Evolutionary conservation across 768 basidiomycete species (phyloP).

Genomic region (Leccinum pellstonianum): DNA sequence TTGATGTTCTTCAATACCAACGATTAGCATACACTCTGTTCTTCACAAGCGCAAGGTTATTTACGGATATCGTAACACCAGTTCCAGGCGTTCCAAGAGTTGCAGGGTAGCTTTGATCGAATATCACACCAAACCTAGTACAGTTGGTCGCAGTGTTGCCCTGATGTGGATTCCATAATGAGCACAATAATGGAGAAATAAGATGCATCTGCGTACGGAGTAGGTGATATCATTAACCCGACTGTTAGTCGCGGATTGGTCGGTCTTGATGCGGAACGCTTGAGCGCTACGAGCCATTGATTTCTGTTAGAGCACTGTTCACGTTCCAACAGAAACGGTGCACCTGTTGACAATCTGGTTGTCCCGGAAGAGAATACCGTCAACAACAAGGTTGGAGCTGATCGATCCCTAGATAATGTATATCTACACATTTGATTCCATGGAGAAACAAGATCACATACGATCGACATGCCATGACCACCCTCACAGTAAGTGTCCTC

Average conservation of each 20-base stretch:
- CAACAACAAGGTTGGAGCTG: conserved; percentile 43
- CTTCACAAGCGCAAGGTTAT: conserved; percentile 15
- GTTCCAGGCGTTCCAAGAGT: conserved; percentile 53
- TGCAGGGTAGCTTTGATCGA: conserved; percentile 62
- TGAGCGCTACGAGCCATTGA: conserved; percentile 38
- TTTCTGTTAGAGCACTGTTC: neutral
- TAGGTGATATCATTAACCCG: conserved; percentile 51
- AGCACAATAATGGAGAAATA: neutral
- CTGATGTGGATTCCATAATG: conserved; percentile 23
- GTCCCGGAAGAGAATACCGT: conserved; percentile 44
- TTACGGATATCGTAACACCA: conserved; percentile 57
- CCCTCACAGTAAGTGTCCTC: conserved; percentile 50
- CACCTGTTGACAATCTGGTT: conserved; percentile 61
- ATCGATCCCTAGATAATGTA: conserved; percentile 50
- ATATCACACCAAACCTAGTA: conserved; percentile 52
- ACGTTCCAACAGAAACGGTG: neutral
- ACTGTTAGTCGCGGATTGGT: conserved; percentile 43
- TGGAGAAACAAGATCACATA: conserved; percentile 5
- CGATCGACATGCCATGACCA: conserved; percentile 66
- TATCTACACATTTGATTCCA: neutral
- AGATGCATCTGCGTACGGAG: conserved; percentile 32
- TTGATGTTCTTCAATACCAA: conserved; percentile 41
- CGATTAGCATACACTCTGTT: neutral
- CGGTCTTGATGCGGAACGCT: conserved; percentile 63
- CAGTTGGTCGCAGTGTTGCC: conserved; percentile 54